Base-by-base conservation (phyloP, 345 rosid species). In the Lumnitzera littorea region DNA sequence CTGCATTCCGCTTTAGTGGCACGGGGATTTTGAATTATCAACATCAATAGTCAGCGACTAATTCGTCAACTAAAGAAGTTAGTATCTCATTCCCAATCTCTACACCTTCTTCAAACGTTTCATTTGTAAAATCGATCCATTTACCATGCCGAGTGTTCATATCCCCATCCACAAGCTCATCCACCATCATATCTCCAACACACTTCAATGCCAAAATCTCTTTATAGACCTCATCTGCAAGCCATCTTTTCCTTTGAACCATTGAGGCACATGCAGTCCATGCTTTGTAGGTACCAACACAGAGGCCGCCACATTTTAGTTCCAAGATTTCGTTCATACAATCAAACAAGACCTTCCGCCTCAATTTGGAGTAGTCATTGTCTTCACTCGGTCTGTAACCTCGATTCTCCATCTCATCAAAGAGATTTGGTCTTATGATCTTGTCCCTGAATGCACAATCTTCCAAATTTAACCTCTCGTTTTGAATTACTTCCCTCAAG, bases 161-260 rank as follows among this genome's bases (percentile, higher is more conserved):
- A 65, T 92, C 91, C 62, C 60, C 83, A 55, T 85, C 88, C 27
- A 87, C 88, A 62, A 92, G 88, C 50, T 87, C 96, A 62, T 92
- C 97, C 67, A 89, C 86, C 88, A 79, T 78, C 74, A 73, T 46
- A 48, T 81, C 94, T 53, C 85, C 82, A 78, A 74, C 80, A 68
- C 68, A 67, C 59, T 76, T 78, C 87, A 82, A 77, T 20, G 76
- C 72, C 0, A 36, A 61, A 3, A 89, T 77, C 69, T 80, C 88
- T 72, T 70, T 79, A 48, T 71, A 72, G 70, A 87, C 60, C 67
- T 85, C 87, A 61, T 79, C 83, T 0, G 87, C 96, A 69, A 82
- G 53, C 88, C 75, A 71, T 36, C 67, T 80, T 56, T 76, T 82
- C 50, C 74, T 68, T 47, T 53, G 56, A 46, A 78, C 70, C 76